phyloP scores from a whole-genome alignment of 371 early-diverging fungal species.

The Coemansia sp. region DNA sequence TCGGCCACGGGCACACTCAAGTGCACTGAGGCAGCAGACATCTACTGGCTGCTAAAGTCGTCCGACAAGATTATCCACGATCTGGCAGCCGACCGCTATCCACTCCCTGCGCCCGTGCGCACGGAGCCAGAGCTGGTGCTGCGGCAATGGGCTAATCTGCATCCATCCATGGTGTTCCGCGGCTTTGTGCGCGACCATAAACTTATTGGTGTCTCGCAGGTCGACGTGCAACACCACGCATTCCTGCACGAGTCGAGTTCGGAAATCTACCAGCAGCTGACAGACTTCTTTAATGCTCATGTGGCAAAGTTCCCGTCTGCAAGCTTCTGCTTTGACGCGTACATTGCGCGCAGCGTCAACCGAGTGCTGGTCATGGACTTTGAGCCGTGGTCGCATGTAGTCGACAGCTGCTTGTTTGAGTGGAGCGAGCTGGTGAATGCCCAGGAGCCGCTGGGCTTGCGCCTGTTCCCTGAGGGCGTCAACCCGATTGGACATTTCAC shows the following conservation, averaged over 20 bases:
- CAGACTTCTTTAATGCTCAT: constrained; percentile 63
- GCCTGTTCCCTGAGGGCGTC: constrained; percentile 40
- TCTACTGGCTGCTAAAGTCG: constrained; percentile 83
- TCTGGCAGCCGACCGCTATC: constrained; percentile 51
- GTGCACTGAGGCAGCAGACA: constrained; percentile 74
- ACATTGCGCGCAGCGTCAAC: constrained; percentile 60
- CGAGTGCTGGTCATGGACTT: constrained; percentile 82
- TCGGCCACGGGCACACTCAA: constrained; percentile 71
- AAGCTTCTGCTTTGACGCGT: constrained; percentile 82
- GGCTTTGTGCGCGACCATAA: constrained; percentile 76
- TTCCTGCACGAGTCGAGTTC: constrained; percentile 64
- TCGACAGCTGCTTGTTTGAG: constrained; percentile 75
- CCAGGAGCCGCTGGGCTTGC: constrained; percentile 14
- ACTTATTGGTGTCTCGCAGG: constrained; percentile 69
- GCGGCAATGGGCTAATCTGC: constrained; percentile 80
- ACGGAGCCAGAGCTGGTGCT: constrained; percentile 66
- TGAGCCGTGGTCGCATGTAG: constrained; percentile 72
- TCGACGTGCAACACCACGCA: constrained; percentile 73
- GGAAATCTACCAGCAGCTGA: constrained; percentile 60
- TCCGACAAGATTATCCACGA: constrained; percentile 90
- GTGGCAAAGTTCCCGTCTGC: constrained; percentile 61
- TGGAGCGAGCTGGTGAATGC: constrained; percentile 73
- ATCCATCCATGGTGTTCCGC: constrained; percentile 90
- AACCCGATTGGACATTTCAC: constrained; percentile 37
- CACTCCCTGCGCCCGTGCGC: constrained; percentile 54